A percentile compares a stretch with the other conserved stretches of the same genome.
These are phyloP conservation scores for Linnemannia zychae DNA, from an alignment of 192 early-diverging fungal genomes.

Conservation along the genomic window DNA sequence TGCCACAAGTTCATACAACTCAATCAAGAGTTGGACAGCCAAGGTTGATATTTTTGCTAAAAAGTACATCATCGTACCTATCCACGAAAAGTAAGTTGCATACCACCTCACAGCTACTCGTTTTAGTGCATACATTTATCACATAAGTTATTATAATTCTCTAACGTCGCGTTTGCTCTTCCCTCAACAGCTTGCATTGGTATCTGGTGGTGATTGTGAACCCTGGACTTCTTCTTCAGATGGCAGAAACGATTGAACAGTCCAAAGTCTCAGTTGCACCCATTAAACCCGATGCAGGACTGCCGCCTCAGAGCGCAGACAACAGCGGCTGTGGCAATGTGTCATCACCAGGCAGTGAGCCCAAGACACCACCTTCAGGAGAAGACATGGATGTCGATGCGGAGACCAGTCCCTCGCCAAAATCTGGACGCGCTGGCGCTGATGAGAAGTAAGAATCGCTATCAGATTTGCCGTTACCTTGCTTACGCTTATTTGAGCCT, in stretches of 20 bases:
- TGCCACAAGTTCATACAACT: conserved; percentile 63
- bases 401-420: background rate
- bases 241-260: background rate
- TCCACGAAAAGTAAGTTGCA: conserved; percentile 90
- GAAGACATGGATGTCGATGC: conserved; percentile 18
- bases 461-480: background rate
- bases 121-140: background rate
- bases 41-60: conserved; percentile 82
- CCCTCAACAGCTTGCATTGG: conserved; percentile 79
- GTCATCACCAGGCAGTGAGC: background rate
- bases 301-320: background rate
- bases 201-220: conserved; percentile 88
- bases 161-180: background rate
- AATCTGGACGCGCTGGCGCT: background rate
- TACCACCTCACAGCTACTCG: background rate
- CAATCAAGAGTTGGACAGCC: conserved; percentile 85
- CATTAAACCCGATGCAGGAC: background rate
- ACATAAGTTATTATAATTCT: no score
- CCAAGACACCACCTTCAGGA: background rate
- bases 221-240: conserved; percentile 63
- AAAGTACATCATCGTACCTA: conserved; percentile 85
- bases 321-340: background rate
- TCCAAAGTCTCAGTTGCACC: background rate
- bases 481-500: background rate
- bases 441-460: conserved; percentile 26